A percentile compares a stretch with the other conserved stretches of the same genome.
These are phyloP conservation scores for Pichia occidentalis DNA, from an alignment of 805 yeast species.

Conservation along the genomic window DNA sequence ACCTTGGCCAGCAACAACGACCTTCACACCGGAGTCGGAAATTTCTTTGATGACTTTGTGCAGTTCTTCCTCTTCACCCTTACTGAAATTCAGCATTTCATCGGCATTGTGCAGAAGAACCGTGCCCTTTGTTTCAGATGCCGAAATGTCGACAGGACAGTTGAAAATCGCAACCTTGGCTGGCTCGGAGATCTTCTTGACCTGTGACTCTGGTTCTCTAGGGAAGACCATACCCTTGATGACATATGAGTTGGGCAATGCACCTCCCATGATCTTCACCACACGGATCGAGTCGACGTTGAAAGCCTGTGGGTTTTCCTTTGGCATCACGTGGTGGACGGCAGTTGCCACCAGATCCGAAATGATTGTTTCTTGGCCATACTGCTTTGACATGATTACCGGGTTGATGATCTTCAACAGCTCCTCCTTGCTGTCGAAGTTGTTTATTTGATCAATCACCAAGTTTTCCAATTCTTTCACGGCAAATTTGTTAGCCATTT, in stretches of 20 bases:
- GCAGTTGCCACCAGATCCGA: slow-evolving; percentile 81
- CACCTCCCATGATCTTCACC: slow-evolving; percentile 93
- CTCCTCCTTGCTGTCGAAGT: slow-evolving; percentile 47
- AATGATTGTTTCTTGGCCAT: slow-evolving; percentile 76
- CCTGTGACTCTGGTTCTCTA: slow-evolving; percentile 90
- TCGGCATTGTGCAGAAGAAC: slow-evolving; percentile 92
- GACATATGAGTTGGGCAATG: slow-evolving; percentile 67
- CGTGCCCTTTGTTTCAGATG: slow-evolving; percentile 98
- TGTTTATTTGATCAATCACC: slow-evolving; percentile 54
- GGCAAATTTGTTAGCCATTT: slow-evolving; percentile 75
- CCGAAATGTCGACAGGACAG: slow-evolving; percentile 89
- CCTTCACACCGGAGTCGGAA: slow-evolving; percentile 75
- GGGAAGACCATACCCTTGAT: slow-evolving; percentile 98
- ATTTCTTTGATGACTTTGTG: slow-evolving; percentile 81
- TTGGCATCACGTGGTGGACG: slow-evolving; percentile 69
- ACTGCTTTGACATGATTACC: slow-evolving; percentile 89
- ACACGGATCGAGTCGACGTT: slow-evolving; percentile 93
- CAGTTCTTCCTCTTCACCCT: slow-evolving; percentile 92
- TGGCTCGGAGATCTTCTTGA: slow-evolving; percentile 53
- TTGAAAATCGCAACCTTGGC: slow-evolving; percentile 90
- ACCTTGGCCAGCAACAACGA: slow-evolving; percentile 90
- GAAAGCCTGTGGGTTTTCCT: slow-evolving; percentile 55
- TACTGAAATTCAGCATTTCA: slow-evolving; percentile 93
- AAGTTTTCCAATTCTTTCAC: slow-evolving; percentile 59
- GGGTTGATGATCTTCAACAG: slow-evolving; percentile 72